Evolutionary conservation across 2,329 filamentous ascomycete genomes (phyloP), one percentile per base, ranked within the genome.

Genomic region (Phoma sp.): DNA sequence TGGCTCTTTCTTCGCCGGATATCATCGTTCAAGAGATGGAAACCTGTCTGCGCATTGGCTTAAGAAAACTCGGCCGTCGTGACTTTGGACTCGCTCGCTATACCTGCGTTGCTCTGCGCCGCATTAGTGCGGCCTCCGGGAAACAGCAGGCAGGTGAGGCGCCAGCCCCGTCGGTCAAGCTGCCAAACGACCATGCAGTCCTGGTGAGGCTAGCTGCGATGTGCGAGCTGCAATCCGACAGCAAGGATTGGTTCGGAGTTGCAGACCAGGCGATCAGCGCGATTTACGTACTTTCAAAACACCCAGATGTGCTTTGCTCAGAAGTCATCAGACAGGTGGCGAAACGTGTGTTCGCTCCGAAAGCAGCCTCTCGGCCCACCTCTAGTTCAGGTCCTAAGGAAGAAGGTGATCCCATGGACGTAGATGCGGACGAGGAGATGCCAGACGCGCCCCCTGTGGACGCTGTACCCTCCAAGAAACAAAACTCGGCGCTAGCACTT

Each of bases 1-100:
- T 99, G 47, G 93, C 93, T 4, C 87, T 95, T 2, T 95, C 96
- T 2, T 92, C 91, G 59, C 92, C 93, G 0, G 91, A 96, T 60
- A 95, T 99, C 56, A 91, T 96, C 2, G 89, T 97, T 12, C 91
- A 90, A 55, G 93, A 99, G 74, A 96, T 98, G 80, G 93, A 98
- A 75, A 89, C 90, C 0, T 96, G 97, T 85, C 81, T 99, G 15
- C 86, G 91, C 11, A 96, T 96, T 43, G 95, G 95, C 14, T 83
- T 99, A 6, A 93, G 93, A 20, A 77, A 83, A 11, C 83, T 93
- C 50, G 96, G 95, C 34, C 86, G 89, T 64, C 83, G 85, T 26
- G 95, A 99, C 69, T 83, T 98, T 42, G 88, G 92, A 49, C 83
- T 99, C 42, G 93, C 95, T 61, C 95, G 96, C 72, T 99, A 91